phyloP scores from a whole-genome alignment of 2,329 filamentous ascomycete genomes.

The Talaromyces piceae region DNA sequence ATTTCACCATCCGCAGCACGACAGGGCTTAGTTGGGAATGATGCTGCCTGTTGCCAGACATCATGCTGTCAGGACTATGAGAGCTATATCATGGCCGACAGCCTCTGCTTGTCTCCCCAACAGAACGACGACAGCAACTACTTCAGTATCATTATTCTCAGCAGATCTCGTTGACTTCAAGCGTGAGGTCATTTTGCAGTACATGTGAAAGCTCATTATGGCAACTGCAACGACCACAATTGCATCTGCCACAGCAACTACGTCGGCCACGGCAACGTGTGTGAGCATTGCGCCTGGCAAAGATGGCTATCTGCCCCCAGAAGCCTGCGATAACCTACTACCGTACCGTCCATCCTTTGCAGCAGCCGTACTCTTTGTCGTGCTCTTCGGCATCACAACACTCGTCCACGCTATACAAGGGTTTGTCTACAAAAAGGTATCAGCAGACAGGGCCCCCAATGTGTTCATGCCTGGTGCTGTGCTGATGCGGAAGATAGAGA shows the following conservation, averaged over 20 bases:
- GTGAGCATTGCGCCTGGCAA: constrained; percentile 16
- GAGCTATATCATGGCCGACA: not conserved
- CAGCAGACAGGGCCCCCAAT: not conserved
- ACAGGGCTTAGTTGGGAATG: too few species aligned
- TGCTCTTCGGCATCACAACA: constrained; percentile 29
- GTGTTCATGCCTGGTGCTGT: not conserved
- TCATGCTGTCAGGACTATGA: too few species aligned
- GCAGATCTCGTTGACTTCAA: too few species aligned
- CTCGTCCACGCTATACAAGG: constrained; percentile 26
- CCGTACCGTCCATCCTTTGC: constrained; percentile 31
- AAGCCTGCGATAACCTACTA: constrained; percentile 12
- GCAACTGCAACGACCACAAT: not conserved
- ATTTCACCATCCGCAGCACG: too few species aligned
- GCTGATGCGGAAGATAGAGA: not conserved
- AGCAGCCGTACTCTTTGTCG: constrained; percentile 28
- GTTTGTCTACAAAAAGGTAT: constrained; percentile 22
- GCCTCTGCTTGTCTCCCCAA: not conserved
- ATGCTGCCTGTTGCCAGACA: not conserved
- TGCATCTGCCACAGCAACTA: constrained; percentile 22
- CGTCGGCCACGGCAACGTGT: constrained; percentile 33
- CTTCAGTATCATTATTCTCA: not conserved
- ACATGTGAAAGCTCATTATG: not conserved
- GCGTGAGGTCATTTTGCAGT: not conserved
- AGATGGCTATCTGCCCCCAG: constrained; percentile 17
- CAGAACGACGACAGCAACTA: not conserved